Evolutionary conservation across 441 rosid genomes (phyloP).

Genomic region (Populus trichocarpa): DNA sequence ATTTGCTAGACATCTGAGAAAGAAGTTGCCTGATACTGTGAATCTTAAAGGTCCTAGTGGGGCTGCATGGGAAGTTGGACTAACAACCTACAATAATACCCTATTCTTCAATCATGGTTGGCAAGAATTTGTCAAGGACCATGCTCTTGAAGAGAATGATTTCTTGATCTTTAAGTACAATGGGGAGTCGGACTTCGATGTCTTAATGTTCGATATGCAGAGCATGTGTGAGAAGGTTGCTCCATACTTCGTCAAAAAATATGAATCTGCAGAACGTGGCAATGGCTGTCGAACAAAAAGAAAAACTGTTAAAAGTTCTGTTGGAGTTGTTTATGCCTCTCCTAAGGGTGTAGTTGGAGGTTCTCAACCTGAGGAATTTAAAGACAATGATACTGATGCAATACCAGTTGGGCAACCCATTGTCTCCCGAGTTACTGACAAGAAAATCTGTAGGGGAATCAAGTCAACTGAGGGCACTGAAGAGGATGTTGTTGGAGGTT

Average conservation of each 20-base stretch:
- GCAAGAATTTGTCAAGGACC: conserved; percentile 53
- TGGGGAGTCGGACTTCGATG: conserved; percentile 64
- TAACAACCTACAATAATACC: conserved; percentile 30
- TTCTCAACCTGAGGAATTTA: conserved; percentile 22
- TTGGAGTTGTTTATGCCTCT: conserved; percentile 24
- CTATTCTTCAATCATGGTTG: conserved; percentile 52
- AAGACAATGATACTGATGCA: background rate
- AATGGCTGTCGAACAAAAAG: conserved; percentile 23
- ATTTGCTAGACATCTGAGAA: conserved; percentile 43
- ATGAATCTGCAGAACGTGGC: conserved; percentile 29
- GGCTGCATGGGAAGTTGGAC: conserved; percentile 40
- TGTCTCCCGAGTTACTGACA: conserved; percentile 4
- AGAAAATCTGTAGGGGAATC: conserved; percentile 7
- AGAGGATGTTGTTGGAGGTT: conserved; percentile 19
- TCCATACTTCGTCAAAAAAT: conserved; percentile 55
- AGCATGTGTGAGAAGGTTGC: conserved; percentile 66
- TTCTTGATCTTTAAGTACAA: conserved; percentile 62
- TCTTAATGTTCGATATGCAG: conserved; percentile 45
- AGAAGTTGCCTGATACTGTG: conserved; percentile 49
- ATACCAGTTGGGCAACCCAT: conserved; percentile 5
- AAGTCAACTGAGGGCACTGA: conserved; percentile 11
- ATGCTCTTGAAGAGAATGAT: conserved; percentile 53
- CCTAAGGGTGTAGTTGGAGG: conserved; percentile 22
- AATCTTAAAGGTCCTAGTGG: conserved; percentile 72
- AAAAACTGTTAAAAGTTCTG: conserved; percentile 24